Evolutionary conservation across 306 rosid species (phyloP).

Genomic region (Quillaja saponaria): DNA sequence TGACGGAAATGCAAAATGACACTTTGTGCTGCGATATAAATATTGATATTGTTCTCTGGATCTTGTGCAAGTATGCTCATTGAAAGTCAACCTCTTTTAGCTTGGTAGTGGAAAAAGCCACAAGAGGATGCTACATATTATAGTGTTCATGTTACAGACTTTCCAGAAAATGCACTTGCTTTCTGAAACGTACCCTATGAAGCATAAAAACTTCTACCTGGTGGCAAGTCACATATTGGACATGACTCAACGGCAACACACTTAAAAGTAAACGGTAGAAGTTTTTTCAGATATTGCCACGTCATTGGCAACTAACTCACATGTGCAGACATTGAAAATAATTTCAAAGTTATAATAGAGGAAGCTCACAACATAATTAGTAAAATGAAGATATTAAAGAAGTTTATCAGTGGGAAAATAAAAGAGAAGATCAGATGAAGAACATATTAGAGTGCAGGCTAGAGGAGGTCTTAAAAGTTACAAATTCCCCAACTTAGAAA

Average conservation of each 20-base stretch:
- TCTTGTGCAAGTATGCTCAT: conserved; percentile 1
- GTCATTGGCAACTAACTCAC: too few relatives aligned
- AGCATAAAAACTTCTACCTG: too few relatives aligned
- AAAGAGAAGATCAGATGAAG: conserved; percentile 8
- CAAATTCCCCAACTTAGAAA: not conserved
- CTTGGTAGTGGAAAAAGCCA: conserved; percentile 9
- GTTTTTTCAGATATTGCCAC: too few relatives aligned
- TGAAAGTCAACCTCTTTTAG: conserved; percentile 10
- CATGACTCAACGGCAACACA: conserved; percentile 6
- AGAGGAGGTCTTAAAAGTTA: not conserved
- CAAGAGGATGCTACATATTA: too few relatives aligned
- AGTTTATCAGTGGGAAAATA: not conserved
- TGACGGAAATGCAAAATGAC: conserved; percentile 17
- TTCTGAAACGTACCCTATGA: not conserved
- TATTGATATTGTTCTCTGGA: too few relatives aligned
- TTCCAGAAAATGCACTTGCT: not conserved
- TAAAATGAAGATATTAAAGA: conserved; percentile 1
- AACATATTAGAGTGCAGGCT: conserved; percentile 18
- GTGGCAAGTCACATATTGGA: not conserved
- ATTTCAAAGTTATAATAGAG: conserved; percentile 12
- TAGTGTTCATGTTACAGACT: not conserved
- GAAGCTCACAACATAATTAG: conserved; percentile 1
- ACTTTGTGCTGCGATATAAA: not conserved
- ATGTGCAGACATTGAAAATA: not conserved
- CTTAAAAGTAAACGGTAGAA: too few relatives aligned